Percentiles rank a stretch among this genome's conserved stretches.
Evolutionary conservation across 2,329 filamentous ascomycete genomes (phyloP).

Genomic region (Penicillium occitanis): DNA sequence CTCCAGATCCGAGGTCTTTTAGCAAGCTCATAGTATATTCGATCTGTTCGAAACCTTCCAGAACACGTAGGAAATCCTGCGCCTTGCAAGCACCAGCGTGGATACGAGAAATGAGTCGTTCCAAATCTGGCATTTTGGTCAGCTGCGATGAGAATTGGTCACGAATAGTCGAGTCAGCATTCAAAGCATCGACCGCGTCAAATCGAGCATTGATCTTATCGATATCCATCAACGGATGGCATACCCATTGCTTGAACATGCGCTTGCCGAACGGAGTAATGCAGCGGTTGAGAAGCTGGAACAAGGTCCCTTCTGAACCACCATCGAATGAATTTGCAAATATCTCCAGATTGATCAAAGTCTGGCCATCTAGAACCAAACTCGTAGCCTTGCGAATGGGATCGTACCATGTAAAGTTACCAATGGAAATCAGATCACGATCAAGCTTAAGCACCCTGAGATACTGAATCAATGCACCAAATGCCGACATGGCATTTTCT

Average conservation of each 20-base stretch:
- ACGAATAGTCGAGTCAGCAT: constrained; percentile 74
- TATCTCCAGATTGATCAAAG: constrained; percentile 94
- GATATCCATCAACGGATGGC: constrained; percentile 86
- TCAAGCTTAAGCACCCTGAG: constrained; percentile 85
- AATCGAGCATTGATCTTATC: constrained; percentile 87
- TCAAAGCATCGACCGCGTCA: constrained; percentile 90
- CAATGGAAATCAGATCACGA: constrained; percentile 78
- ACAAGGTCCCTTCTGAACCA: constrained; percentile 79
- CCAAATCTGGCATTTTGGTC: constrained; percentile 88
- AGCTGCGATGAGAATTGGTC: constrained; percentile 88
- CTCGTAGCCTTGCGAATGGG: constrained; percentile 89
- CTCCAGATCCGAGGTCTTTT: constrained; percentile 68
- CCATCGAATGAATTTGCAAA: constrained; percentile 93
- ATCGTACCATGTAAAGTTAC: constrained; percentile 88
- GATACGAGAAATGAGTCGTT: constrained; percentile 88
- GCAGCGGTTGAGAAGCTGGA: constrained; percentile 86
- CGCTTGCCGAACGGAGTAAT: constrained; percentile 97
- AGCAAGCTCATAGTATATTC: constrained; percentile 88
- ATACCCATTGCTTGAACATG: constrained; percentile 94
- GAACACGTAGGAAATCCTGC: constrained; percentile 87
- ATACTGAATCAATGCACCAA: constrained; percentile 87
- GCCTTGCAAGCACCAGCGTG: constrained; percentile 88
- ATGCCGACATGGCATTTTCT: constrained; percentile 81
- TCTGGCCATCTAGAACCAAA: constrained; percentile 90
- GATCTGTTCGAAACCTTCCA: constrained; percentile 97